Base-by-base conservation (phyloP, 805 yeast genomes). In the Grigorovia yakushimaensis region DNA sequence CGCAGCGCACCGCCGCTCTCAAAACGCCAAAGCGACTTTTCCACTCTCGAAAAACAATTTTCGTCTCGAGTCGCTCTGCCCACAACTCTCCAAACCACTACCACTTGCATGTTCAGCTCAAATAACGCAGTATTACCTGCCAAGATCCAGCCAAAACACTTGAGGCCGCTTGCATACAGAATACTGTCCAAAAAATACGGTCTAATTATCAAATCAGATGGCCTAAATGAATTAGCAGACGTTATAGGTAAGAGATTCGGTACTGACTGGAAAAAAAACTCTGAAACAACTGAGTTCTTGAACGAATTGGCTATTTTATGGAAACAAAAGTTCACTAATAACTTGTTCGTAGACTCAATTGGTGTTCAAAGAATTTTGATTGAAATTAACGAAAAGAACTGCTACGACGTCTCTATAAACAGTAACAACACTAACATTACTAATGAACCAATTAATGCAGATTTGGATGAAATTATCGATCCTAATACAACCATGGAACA, bases 171-270 rank as follows among this genome's bases (percentile, higher is more conserved):
- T 43, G 97, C 97, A 0, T 93, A 89, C 63, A 72, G 98, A 39
- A 77, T 91, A 1, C 65, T 93, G 8, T 86, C 98, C 4, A 91
- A 88, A 65, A 93, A 91, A 60, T 91, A 88, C 61, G 96, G 97
- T 0, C 74, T 93, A 24, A 88, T 88, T 62, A 77, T 93, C 52
- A 88, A 91, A 58, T 81, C 96, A 0, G 82, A 84, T 52, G 98
- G 96, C 0, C 69, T 93, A 15, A 76, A 73, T 41, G 74, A 76
- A 1, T 67, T 93, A 30, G 85, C 96, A 1, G 80, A 79, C n/a
- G 75, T 78, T 46, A 72, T 93, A 22, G 93, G 97, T 2, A 72
- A 71, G 39, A 74, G 74, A 41, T 89, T 81, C 64, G 98, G 98
- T 10, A 77, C 76, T 7, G 88, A 88, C 44, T 91, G 98, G 98